phyloP scores from a whole-genome alignment of 345 rosid genomes.

The Euphorbia pulcherrima region DNA sequence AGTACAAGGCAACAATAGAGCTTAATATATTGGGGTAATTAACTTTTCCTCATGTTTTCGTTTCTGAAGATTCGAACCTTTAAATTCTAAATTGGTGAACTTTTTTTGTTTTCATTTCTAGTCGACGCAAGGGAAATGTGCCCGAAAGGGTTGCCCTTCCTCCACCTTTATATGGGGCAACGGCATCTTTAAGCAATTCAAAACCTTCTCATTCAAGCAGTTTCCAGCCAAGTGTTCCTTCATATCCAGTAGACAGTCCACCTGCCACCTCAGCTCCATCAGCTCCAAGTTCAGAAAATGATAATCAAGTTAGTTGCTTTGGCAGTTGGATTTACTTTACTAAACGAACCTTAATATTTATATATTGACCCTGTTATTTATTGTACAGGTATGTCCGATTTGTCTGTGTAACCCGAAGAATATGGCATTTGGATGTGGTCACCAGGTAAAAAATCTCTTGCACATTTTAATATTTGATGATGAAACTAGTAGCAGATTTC shows the following conservation, averaged over 20 bases:
- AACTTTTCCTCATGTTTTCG: neutral
- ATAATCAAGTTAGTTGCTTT: constrained; percentile 48
- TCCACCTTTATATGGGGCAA: constrained; percentile 15
- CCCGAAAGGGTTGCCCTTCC: constrained; percentile 24
- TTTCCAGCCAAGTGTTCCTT: constrained; percentile 55
- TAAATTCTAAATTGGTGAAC: neutral
- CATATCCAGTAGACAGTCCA: constrained; percentile 37
- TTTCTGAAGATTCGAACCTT: neutral
- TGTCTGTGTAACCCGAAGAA: constrained; percentile 65
- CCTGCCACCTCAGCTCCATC: constrained; percentile 47
- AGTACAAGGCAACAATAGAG: constrained; percentile 29
- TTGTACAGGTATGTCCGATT: constrained; percentile 71
- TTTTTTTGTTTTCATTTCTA: neutral
- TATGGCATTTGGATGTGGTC: constrained; percentile 99
- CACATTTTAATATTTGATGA: neutral
- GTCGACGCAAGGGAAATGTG: constrained; percentile 14
- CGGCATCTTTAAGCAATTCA: constrained; percentile 13
- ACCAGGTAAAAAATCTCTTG: constrained; percentile 58
- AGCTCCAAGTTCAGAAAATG: constrained; percentile 44
- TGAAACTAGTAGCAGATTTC: neutral
- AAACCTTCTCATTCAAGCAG: constrained; percentile 36
- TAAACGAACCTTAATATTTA: neutral
- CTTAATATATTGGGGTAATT: constrained; percentile 25
- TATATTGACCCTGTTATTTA: neutral
- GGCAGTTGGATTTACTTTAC: neutral